A percentile compares a stretch with the other conserved stretches of the same genome.
Conservation (phyloP, 257 asterid genomes). For the Penstemon davidsonii region DNA sequence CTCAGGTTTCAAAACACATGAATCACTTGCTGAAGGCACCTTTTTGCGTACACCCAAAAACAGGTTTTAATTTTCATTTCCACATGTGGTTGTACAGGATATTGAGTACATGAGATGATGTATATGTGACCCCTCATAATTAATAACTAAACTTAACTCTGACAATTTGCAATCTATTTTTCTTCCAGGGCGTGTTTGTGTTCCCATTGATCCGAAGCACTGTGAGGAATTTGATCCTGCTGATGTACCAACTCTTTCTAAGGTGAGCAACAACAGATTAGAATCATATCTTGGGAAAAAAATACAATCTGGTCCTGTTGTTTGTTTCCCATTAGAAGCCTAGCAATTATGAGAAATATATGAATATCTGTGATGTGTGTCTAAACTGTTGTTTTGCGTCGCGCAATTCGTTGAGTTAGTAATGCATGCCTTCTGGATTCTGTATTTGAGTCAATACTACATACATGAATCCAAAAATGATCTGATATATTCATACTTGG, state of each 20-base stretch:
- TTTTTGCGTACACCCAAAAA: conserved; percentile 86
- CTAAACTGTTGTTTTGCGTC: too few relatives aligned
- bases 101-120: conserved; percentile 9
- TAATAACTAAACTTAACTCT: background rate
- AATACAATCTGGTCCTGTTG: background rate
- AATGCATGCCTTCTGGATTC: background rate
- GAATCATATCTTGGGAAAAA: background rate
- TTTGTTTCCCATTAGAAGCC: background rate
- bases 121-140: conserved; percentile 12
- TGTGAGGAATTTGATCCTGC: conserved; percentile 90
- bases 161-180: background rate
- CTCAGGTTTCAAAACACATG: conserved; percentile 85
- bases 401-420: too few relatives aligned
- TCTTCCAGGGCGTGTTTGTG: conserved; percentile 77
- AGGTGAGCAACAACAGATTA: conserved; percentile 39
- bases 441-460: too few relatives aligned
- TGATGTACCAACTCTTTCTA: conserved; percentile 79
- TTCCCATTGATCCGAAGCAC: conserved; percentile 80
- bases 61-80: conserved; percentile 51
- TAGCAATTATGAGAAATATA: background rate
- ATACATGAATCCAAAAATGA: background rate
- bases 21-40: conserved; percentile 95
- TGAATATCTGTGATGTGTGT: too few relatives aligned
- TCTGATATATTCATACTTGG: background rate
- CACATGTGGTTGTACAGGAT: conserved; percentile 4